These are phyloP conservation scores for Penicillium aurantiogriseum DNA, from an alignment of 2,329 filamentous ascomycete species.

Conservation along the genomic window DNA sequence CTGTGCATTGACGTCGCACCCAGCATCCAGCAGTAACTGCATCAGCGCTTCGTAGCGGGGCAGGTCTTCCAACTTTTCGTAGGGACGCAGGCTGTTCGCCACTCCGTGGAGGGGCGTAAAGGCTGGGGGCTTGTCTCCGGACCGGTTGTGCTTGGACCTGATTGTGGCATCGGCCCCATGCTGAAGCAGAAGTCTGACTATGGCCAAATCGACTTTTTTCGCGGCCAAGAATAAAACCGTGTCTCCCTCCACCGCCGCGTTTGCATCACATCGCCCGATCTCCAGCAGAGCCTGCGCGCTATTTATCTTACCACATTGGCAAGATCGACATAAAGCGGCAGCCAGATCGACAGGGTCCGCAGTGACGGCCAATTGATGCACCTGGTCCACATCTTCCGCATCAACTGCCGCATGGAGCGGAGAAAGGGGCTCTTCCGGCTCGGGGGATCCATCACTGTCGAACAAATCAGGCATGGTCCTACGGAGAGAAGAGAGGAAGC, in stretches of 20 bases:
- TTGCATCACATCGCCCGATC: constrained; percentile 7
- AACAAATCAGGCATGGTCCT: not conserved
- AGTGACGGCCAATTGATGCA: constrained; percentile 1
- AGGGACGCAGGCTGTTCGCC: not conserved
- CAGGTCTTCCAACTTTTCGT: not conserved
- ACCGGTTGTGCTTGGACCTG: not conserved
- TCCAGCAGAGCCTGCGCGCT: constrained; percentile 3
- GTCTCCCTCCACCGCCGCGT: constrained; percentile 5
- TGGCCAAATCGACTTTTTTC: not conserved
- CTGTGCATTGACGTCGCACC: constrained; percentile 13
- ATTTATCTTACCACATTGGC: not conserved
- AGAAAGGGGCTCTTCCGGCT: not conserved
- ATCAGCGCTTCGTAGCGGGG: not conserved
- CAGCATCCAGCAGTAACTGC: constrained; percentile 11
- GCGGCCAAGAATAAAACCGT: constrained; percentile 12
- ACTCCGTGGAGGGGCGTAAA: constrained; percentile 3
- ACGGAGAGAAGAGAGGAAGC: not conserved
- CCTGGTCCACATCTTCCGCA: constrained; percentile 4
- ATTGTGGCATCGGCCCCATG: constrained; percentile 5
- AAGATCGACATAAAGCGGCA: constrained; percentile 9
- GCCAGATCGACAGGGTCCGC: constrained; percentile 5
- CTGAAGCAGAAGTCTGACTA: constrained; percentile 11
- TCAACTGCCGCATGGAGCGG: constrained; percentile 9
- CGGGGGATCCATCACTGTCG: not conserved
- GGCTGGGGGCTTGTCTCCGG: not conserved